Percentiles rank a stretch among this genome's conserved stretches.
Evolutionary conservation across 2,329 filamentous ascomycete genomes (phyloP).

Genomic region (Endothia cerciana): DNA sequence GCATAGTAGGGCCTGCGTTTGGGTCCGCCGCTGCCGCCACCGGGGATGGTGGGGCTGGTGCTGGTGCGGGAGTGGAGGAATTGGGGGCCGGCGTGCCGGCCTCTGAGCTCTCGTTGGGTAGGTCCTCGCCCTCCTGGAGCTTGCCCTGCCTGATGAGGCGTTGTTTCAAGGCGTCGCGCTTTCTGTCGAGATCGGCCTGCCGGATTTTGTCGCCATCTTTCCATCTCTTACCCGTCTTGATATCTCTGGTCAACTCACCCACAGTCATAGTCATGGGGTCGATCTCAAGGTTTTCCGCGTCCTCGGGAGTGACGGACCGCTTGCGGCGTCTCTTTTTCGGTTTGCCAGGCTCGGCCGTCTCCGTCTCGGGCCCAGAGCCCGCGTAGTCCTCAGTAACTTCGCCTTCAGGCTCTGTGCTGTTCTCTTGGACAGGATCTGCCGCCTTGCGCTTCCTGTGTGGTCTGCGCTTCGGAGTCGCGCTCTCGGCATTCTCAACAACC

Average conservation of each 20-base stretch:
- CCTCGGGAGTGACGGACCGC: constrained; percentile 62
- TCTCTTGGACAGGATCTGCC: constrained; percentile 2
- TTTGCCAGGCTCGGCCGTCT: constrained; percentile 28
- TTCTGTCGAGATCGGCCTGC: constrained; percentile 72
- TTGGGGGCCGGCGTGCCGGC: constrained; percentile 27
- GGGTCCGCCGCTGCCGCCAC: constrained; percentile 18
- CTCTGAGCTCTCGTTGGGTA: constrained; percentile 27
- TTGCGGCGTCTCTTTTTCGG: constrained; percentile 39
- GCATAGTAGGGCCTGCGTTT: constrained; percentile 43
- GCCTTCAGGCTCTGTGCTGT: constrained; percentile 25
- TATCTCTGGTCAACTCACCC: constrained; percentile 71
- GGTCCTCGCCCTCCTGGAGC: constrained; percentile 23
- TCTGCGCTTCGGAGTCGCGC: constrained; percentile 29
- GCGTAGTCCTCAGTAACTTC: background rate
- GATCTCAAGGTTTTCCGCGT: constrained; percentile 64
- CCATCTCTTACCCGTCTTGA: constrained; percentile 65
- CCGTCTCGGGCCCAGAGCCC: constrained; percentile 13
- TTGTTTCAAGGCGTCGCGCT: constrained; percentile 47
- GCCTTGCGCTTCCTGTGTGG: constrained; percentile 26
- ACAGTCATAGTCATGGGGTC: constrained; percentile 71
- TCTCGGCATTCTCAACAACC: constrained; percentile 29
- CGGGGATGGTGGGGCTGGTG: constrained; percentile 28
- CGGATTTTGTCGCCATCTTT: constrained; percentile 62
- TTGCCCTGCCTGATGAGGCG: constrained; percentile 26
- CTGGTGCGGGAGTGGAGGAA: constrained; percentile 30